Percentiles rank a stretch among this genome's conserved stretches.
phyloP scores from a whole-genome alignment of 2,329 filamentous ascomycete genomes.

The Xylariaceae sp. region DNA sequence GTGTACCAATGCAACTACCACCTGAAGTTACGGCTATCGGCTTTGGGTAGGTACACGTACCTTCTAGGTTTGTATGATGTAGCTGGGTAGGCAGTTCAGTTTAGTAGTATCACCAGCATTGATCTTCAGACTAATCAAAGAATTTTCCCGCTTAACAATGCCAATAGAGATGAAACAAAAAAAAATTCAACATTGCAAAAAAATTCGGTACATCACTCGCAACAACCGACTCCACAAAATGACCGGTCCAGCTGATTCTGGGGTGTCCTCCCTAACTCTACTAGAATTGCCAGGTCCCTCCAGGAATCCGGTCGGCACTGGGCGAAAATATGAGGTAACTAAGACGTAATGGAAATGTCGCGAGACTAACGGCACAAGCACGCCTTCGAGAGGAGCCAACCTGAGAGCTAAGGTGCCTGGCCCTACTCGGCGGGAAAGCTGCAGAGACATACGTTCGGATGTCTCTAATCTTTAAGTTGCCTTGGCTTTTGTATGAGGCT shows the following conservation, averaged over 20 bases:
- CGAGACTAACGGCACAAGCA: conserved; percentile 12
- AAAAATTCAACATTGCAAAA: not conserved
- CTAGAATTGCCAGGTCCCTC: conserved; percentile 11
- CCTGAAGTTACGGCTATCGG: too few relatives aligned
- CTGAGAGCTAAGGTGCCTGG: too few relatives aligned
- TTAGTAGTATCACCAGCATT: not conserved
- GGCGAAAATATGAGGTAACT: conserved; percentile 31
- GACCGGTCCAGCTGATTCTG: too few relatives aligned
- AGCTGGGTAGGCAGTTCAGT: too few relatives aligned
- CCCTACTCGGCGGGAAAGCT: too few relatives aligned
- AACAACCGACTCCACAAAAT: too few relatives aligned
- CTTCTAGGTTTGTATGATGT: too few relatives aligned
- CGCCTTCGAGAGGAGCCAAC: not conserved
- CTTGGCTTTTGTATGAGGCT: too few relatives aligned
- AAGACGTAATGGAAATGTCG: conserved; percentile 38
- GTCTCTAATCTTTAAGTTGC: too few relatives aligned
- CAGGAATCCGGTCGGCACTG: conserved; percentile 9
- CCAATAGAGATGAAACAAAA: not conserved
- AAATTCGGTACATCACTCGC: conserved; percentile 19
- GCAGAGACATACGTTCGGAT: too few relatives aligned
- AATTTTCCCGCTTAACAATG: conserved; percentile 8
- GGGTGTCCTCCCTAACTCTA: not conserved
- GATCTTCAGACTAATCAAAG: conserved; percentile 16
- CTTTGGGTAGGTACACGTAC: too few relatives aligned
- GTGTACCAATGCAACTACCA: too few relatives aligned